phyloP scores from a whole-genome alignment of 1,139 yeast species.

The Diutina pseudorugosa region DNA sequence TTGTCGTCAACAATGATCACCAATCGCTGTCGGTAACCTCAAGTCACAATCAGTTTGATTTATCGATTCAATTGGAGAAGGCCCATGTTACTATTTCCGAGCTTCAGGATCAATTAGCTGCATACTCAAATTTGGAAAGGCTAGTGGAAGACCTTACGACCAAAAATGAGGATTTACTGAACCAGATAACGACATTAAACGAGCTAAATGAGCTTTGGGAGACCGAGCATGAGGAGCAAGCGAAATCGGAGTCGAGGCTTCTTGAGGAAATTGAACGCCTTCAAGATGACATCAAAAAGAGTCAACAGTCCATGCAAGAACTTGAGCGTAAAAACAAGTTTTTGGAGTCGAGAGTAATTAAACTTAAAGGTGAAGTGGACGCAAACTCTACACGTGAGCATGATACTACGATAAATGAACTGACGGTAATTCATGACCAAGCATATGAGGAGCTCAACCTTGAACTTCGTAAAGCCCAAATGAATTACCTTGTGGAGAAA shows the following conservation, averaged over 20 bases:
- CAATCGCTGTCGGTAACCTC: constrained; percentile 10
- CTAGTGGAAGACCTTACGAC: constrained; percentile 45
- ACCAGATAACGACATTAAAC: constrained; percentile 25
- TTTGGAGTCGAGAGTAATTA: constrained; percentile 12
- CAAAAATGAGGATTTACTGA: constrained; percentile 37
- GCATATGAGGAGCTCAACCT: constrained; percentile 11
- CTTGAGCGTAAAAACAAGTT: constrained; percentile 21
- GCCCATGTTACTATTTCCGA: constrained; percentile 32
- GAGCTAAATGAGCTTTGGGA: constrained; percentile 52
- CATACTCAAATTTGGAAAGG: constrained; percentile 28
- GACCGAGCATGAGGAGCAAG: constrained; percentile 41
- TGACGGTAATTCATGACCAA: constrained; percentile 5
- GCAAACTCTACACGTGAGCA: background rate
- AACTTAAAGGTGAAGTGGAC: constrained; percentile 5
- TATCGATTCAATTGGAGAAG: constrained; percentile 18
- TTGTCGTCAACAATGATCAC: constrained; percentile 16
- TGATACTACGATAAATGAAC: constrained; percentile 4
- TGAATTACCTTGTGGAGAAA: constrained; percentile 1
- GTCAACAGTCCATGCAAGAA: constrained; percentile 15
- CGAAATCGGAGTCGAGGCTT: constrained; percentile 30
- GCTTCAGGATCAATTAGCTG: constrained; percentile 32
- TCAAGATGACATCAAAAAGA: constrained; percentile 13
- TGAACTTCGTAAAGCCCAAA: constrained; percentile 10
- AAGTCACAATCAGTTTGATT: constrained; percentile 13
- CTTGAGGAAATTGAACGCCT: background rate